A percentile compares a stretch with the other conserved stretches of the same genome.
Conservation (phyloP, 2,329 filamentous ascomycete genomes). For the Penicillium vulpinum region DNA sequence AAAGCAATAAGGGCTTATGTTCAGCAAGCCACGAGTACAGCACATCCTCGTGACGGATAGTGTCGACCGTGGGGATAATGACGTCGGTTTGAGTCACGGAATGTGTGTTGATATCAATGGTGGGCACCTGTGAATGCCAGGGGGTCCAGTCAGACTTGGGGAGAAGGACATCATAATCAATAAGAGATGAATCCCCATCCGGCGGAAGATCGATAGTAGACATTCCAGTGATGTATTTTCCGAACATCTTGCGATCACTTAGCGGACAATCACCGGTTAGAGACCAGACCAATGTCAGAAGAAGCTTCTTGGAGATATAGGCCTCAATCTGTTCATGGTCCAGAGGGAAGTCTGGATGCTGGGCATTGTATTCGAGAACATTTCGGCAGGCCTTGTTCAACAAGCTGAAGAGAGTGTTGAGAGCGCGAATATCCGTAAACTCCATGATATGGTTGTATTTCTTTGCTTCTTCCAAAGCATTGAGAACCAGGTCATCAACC, state of each 20-base stretch:
- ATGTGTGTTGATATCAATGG: constrained; percentile 95
- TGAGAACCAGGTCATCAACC: constrained; percentile 76
- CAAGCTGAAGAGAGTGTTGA: constrained; percentile 92
- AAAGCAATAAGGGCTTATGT: constrained; percentile 94
- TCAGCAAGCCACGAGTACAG: constrained; percentile 99
- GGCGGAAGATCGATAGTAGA: constrained; percentile 84
- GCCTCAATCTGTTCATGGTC: constrained; percentile 86
- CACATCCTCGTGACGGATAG: constrained; percentile 97
- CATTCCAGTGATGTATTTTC: constrained; percentile 77
- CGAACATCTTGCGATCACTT: constrained; percentile 81
- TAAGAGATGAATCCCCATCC: constrained; percentile 74
- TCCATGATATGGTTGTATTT: constrained; percentile 96
- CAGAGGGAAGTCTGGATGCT: constrained; percentile 90
- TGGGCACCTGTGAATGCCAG: constrained; percentile 94
- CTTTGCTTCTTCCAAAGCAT: constrained; percentile 72
- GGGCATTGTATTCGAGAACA: constrained; percentile 91
- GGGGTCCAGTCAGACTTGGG: constrained; percentile 85
- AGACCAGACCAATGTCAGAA: constrained; percentile 92
- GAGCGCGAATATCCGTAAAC: constrained; percentile 84
- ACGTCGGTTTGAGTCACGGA: constrained; percentile 97
- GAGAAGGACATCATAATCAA: constrained; percentile 89
- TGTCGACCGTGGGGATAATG: constrained; percentile 96
- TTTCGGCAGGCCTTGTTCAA: constrained; percentile 92
- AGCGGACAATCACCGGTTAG: constrained; percentile 93
- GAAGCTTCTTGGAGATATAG: constrained; percentile 89